These are phyloP conservation scores for Leucocoprinus leucothites DNA, from an alignment of 768 basidiomycete species.

Conservation along the genomic window DNA sequence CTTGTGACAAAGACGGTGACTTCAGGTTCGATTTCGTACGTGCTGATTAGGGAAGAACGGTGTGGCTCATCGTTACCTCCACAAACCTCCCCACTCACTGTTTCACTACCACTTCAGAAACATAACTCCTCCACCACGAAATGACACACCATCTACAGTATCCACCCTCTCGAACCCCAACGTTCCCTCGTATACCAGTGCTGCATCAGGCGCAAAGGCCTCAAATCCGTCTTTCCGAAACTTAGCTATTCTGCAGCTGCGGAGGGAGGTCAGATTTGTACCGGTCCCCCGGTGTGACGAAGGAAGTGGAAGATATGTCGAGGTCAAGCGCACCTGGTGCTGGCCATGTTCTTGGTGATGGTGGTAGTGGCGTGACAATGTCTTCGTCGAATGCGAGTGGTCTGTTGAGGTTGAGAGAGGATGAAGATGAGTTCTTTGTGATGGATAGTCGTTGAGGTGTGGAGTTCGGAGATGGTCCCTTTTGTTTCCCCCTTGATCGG, in stretches of 20 bases:
- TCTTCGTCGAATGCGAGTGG: constrained; percentile 2
- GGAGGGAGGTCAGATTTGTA: constrained; percentile 13
- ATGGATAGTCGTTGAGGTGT: constrained; percentile 44
- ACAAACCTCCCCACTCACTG: constrained; percentile 7
- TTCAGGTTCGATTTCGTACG: constrained; percentile 17
- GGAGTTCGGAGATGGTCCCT: background rate
- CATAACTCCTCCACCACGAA: constrained; percentile 1
- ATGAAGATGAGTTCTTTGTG: constrained; percentile 64
- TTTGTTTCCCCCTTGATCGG: too few species aligned
- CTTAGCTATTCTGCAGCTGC: constrained; percentile 48
- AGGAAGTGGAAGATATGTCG: constrained; percentile 29
- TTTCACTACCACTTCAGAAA: constrained; percentile 6
- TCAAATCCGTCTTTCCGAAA: constrained; percentile 33
- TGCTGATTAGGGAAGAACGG: constrained; percentile 20
- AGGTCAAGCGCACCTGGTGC: constrained; percentile 13
- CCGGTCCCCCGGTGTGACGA: constrained; percentile 32
- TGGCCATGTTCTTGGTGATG: constrained; percentile 19
- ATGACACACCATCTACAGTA: background rate
- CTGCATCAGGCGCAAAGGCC: constrained; percentile 28
- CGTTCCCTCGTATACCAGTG: background rate
- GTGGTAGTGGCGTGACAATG: background rate
- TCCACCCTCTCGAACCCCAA: background rate
- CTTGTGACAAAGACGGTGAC: too few species aligned
- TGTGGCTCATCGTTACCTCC: constrained; percentile 17
- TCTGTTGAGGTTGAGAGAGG: constrained; percentile 58